Base-by-base conservation (phyloP, 371 early-diverging fungal species). In the Mucor circinelloides region DNA sequence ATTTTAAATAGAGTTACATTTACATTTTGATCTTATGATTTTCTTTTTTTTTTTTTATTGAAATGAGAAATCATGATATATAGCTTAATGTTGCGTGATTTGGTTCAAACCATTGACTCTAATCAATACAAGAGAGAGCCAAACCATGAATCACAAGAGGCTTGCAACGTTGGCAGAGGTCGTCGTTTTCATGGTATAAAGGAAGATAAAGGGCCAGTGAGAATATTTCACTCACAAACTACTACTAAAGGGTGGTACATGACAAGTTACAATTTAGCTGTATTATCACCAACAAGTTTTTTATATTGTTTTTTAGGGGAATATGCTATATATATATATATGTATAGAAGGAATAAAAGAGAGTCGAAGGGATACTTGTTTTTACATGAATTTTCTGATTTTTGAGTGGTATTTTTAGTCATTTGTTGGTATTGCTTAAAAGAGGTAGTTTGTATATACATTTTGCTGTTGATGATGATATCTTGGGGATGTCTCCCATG, bases 391-490 rank as follows among this genome's bases (percentile, higher is more conserved):
- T 52, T 52, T 52, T 52, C 25, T 23, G 27, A 52, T 23, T 52
- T 52, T 52, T 13, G 27, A 27, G 23, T 19, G 44, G 44, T 19
- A 21, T 54, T 25, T 54, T 54, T 28, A 17, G 17, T 40, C 40
- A 17, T 54, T 54, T 27, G 28, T 13, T 28, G 30, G 21, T 56
- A 19, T 19, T 63, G 19, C 46, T 32, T 32, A 23, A 48, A 58
- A 65, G 13, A 65, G 58, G 27, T 25, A 36, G 58, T 46, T 58
- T 34, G 65, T 58, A 65, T 65, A 65, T 65, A 65, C 65, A 65
- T 65, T 65, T 65, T 65, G 65, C 10, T 65, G 36, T 23, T 19
- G 25, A 50, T 50, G 50, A 23, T 55, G 56, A 31, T 31, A 8
- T 23, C 23, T 32, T 21, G 59, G 8, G 42, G 25, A 59, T 25